Evolutionary conservation across 1,284 basidiomycete species (phyloP).

Genomic region (Sparassis latifolia): DNA sequence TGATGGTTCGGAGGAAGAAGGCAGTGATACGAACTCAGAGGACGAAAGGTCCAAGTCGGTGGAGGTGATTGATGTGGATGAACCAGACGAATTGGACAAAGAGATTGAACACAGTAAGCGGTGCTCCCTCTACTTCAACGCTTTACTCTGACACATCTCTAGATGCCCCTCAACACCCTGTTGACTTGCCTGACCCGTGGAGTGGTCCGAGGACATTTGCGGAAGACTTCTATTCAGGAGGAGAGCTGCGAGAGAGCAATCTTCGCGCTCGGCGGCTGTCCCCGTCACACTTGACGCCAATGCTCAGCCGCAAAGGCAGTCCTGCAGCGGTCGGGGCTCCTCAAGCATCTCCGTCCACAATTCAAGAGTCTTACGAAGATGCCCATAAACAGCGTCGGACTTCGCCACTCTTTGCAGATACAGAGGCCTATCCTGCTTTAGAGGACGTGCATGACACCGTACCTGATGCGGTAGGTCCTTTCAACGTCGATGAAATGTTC

Average conservation of each 20-base stretch:
- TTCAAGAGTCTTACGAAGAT: too few relatives aligned
- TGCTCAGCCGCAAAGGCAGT: slow-evolving; percentile 1
- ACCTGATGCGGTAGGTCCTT: too few relatives aligned
- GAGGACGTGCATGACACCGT: too few relatives aligned
- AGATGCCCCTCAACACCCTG: neutral
- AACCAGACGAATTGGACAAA: neutral
- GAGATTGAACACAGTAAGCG: too few relatives aligned
- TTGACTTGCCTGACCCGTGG: slow-evolving; percentile 46
- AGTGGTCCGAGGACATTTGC: slow-evolving; percentile 38
- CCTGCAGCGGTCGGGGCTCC: neutral
- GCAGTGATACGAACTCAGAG: neutral
- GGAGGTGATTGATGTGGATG: neutral
- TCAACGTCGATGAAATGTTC: neutral
- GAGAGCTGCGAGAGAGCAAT: slow-evolving; percentile 18
- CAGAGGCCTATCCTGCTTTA: too few relatives aligned
- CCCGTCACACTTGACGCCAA: slow-evolving; percentile 13
- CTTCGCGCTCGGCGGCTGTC: slow-evolving; percentile 5
- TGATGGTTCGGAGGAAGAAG: slow-evolving; percentile 3
- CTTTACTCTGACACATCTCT: neutral
- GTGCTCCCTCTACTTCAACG: too few relatives aligned
- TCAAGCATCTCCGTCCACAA: too few relatives aligned
- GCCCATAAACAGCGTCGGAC: too few relatives aligned
- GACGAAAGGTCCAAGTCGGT: too few relatives aligned
- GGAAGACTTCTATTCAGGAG: slow-evolving; percentile 39
- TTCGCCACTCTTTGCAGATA: too few relatives aligned